Evolutionary conservation across 1,284 basidiomycete species (phyloP).

Genomic region (Ganoderma leucocontextum): DNA sequence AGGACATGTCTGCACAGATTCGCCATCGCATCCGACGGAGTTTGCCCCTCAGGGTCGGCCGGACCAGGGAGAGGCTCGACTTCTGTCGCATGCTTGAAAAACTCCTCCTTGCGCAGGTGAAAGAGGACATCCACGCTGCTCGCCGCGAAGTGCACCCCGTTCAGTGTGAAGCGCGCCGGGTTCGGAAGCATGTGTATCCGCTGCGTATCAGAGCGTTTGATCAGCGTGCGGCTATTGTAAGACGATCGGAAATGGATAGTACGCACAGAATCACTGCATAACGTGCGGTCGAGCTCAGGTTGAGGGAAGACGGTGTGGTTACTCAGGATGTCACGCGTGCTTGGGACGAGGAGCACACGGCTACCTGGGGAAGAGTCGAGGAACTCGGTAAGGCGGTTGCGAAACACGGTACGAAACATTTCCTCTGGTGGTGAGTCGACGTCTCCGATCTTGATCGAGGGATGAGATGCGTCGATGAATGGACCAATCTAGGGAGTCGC

Average conservation of each 20-base stretch:
- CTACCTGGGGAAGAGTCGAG: conserved; percentile 72
- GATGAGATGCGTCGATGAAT: conserved; percentile 84
- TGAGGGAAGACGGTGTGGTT: conserved; percentile 91
- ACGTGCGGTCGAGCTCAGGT: conserved; percentile 63
- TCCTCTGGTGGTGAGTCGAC: conserved; percentile 69
- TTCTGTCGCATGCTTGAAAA: conserved; percentile 75
- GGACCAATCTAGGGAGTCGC: conserved; percentile 83
- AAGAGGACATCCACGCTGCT: conserved; percentile 90
- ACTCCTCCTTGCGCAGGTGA: conserved; percentile 88
- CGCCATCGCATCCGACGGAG: conserved; percentile 77
- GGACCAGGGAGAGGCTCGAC: conserved; percentile 58
- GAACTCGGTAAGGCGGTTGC: conserved; percentile 65
- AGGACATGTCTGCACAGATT: conserved; percentile 84
- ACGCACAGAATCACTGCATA: conserved; percentile 57
- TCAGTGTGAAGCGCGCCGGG: conserved; percentile 86
- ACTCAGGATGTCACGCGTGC: conserved; percentile 82
- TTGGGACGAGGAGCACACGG: conserved; percentile 82
- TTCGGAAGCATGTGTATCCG: conserved; percentile 86
- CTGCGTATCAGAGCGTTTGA: conserved; percentile 47
- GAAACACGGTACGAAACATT: conserved; percentile 78
- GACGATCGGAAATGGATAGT: conserved; percentile 1
- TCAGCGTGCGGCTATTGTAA: neutral
- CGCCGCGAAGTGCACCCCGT: conserved; percentile 82
- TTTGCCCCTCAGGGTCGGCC: conserved; percentile 46
- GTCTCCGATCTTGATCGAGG: conserved; percentile 77